Conservation (phyloP, 768 basidiomycete genomes). For the Trametes elegans region DNA sequence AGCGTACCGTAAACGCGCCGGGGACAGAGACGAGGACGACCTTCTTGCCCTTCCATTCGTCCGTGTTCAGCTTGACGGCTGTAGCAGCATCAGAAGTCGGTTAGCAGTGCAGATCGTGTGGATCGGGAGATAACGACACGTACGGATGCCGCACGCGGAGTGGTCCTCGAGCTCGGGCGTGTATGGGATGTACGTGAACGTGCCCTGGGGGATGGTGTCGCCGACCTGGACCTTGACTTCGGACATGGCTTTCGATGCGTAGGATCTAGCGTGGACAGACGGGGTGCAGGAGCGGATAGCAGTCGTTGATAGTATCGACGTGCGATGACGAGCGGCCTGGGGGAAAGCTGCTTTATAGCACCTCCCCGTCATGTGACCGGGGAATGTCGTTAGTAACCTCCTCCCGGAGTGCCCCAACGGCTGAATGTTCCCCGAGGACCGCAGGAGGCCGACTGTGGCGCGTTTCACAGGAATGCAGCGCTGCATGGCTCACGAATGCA, state of each 20-base stretch:
- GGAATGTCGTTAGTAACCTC: conserved; percentile 15
- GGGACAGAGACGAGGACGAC: conserved; percentile 78
- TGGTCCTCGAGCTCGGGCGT: conserved; percentile 59
- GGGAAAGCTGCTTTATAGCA: conserved; percentile 6
- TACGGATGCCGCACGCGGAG: conserved; percentile 65
- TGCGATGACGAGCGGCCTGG: conserved; percentile 4
- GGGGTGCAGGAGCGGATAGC: not conserved
- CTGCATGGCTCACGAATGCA: not conserved
- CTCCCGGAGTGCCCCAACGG: not conserved
- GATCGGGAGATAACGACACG: conserved; percentile 31
- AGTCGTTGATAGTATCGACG: not conserved
- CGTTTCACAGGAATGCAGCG: not conserved
- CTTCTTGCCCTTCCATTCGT: conserved; percentile 79
- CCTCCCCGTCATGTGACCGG: conserved; percentile 6
- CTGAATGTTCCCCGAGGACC: not conserved
- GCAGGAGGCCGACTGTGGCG: not conserved
- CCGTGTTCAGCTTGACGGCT: conserved; percentile 55
- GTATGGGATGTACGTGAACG: conserved; percentile 57
- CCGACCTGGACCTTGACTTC: conserved; percentile 47
- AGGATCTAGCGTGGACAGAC: not conserved
- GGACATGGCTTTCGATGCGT: conserved; percentile 16
- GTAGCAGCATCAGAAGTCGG: conserved; percentile 2
- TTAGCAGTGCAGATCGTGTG: not conserved
- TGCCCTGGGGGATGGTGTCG: conserved; percentile 45
- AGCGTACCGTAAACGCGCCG: conserved; percentile 73